Conservation (phyloP, 495 filamentous ascomycete species). For the Amorphotheca resinae region DNA sequence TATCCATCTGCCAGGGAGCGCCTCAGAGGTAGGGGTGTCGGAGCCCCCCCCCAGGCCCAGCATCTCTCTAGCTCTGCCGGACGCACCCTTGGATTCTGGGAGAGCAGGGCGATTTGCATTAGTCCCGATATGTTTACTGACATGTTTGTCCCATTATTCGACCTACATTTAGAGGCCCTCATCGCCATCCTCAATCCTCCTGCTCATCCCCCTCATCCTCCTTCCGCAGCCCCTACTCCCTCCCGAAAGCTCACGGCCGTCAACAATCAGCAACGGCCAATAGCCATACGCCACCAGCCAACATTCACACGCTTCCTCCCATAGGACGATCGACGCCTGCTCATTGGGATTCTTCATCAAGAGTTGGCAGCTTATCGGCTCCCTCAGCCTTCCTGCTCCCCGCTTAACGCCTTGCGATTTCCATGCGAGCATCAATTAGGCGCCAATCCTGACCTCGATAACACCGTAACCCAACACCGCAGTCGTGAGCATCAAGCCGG, state of each 20-base stretch:
- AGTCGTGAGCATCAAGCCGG: conserved; percentile 2
- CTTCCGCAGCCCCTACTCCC: no score
- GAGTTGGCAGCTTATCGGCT: no score
- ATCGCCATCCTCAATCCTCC: not conserved
- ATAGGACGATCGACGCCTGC: no score
- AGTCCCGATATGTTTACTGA: not conserved
- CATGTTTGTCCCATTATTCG: not conserved
- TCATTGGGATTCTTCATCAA: no score
- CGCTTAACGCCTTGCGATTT: not conserved
- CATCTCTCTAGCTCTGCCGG: not conserved
- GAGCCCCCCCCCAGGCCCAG: not conserved
- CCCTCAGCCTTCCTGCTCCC: no score
- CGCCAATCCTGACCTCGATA: not conserved
- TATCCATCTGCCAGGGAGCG: no score
- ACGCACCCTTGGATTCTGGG: not conserved
- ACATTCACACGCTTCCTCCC: no score
- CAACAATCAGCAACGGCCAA: no score
- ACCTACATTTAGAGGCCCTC: not conserved
- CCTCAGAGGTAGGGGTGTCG: no score
- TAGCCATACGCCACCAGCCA: no score
- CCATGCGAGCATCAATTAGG: conserved; percentile 11
- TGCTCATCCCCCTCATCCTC: not conserved
- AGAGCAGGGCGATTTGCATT: not conserved
- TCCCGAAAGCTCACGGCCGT: no score
- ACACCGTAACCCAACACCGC: not conserved